These are phyloP conservation scores for Kwoniella europaea DNA, from an alignment of 768 basidiomycete genomes.

Conservation along the genomic window DNA sequence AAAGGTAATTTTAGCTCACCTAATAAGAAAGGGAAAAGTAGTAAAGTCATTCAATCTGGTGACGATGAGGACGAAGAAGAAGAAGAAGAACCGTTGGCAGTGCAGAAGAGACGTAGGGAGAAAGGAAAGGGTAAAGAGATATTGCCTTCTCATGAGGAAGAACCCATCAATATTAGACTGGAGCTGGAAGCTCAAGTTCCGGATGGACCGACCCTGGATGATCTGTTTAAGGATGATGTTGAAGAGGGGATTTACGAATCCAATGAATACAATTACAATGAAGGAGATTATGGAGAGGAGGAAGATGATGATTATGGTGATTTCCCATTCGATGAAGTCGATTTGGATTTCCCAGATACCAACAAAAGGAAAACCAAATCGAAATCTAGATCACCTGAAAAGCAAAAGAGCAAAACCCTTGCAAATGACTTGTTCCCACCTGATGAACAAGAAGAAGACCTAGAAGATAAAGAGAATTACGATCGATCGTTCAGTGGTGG, in stretches of 20 bases:
- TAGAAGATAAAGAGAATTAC: not conserved
- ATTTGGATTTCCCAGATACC: constrained; percentile 10
- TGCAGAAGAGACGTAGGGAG: not conserved
- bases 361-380: not conserved
- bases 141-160: not conserved
- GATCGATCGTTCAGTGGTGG: not conserved
- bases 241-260: not conserved
- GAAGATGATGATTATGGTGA: constrained; percentile 14
- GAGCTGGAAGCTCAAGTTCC: no score
- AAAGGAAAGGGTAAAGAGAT: constrained; percentile 5
- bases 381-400: constrained; percentile 6
- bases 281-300: not conserved
- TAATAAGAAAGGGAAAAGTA: constrained; percentile 5
- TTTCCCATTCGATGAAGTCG: constrained; percentile 27
- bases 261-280: not conserved
- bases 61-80: constrained; percentile 6
- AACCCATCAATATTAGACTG: not conserved
- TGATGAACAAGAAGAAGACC: not conserved
- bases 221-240: not conserved
- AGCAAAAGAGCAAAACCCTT: not conserved
- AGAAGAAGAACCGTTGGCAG: constrained; percentile 1
- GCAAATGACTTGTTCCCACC: not conserved
- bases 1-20: not conserved
- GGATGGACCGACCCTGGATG: not conserved
- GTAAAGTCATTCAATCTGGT: constrained; percentile 7